Evolutionary conservation across 495 filamentous ascomycete species (phyloP).

Genomic region (Penicillium chermesinum): DNA sequence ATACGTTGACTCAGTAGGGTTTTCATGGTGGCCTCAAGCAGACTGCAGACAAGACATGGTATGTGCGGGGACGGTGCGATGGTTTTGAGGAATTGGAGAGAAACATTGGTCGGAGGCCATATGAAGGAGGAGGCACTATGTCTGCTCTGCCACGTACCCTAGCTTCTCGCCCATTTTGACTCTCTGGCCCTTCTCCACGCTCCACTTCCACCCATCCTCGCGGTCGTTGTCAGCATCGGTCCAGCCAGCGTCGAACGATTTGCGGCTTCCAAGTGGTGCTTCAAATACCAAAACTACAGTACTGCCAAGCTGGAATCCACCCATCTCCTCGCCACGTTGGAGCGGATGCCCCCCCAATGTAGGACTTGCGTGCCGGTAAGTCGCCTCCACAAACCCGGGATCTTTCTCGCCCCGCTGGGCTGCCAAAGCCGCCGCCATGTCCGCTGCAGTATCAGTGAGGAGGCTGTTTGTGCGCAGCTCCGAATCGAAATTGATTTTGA

Average conservation of each 20-base stretch:
- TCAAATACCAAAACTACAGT: slow-evolving; percentile 97
- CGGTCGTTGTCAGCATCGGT: slow-evolving; percentile 38
- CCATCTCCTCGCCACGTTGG: slow-evolving; percentile 90
- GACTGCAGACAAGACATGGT: too few relatives aligned
- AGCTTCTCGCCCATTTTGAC: slow-evolving; percentile 85
- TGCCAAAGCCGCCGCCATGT: slow-evolving; percentile 74
- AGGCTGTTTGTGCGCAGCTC: slow-evolving; percentile 92
- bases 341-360: slow-evolving; percentile 80
- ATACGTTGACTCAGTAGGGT: too few relatives aligned
- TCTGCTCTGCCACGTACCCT: slow-evolving; percentile 52
- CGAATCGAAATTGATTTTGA: slow-evolving; percentile 94
- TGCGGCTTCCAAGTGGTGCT: slow-evolving; percentile 63
- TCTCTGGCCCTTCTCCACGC: slow-evolving; percentile 75
- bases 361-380: slow-evolving; percentile 70
- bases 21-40: too few relatives aligned
- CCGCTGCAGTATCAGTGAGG: slow-evolving; percentile 82
- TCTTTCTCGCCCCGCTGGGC: slow-evolving; percentile 71
- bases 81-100: too few relatives aligned
- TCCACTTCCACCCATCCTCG: slow-evolving; percentile 74
- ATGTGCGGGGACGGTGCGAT: too few relatives aligned
- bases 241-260: slow-evolving; percentile 63
- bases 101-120: too few relatives aligned
- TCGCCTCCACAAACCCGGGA: slow-evolving; percentile 83
- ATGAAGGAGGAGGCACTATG: too few relatives aligned
- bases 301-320: slow-evolving; percentile 93